Conservation (phyloP, 495 filamentous ascomycete genomes). For the Penicillium odoratum region DNA sequence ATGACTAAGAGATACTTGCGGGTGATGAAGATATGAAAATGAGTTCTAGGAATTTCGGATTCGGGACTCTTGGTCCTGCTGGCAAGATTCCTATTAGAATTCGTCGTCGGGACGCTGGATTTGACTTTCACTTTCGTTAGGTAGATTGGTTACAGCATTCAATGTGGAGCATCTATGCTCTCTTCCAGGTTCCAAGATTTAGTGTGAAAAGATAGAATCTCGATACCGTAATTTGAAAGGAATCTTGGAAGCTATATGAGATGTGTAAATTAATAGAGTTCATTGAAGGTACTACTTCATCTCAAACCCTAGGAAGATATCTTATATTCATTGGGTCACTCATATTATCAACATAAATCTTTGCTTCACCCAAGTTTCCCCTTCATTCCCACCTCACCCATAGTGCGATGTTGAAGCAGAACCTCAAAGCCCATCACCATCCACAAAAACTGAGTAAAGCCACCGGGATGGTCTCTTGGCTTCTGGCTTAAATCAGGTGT, state of each 20-base stretch:
- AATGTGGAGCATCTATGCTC: no score
- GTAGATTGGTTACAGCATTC: no score
- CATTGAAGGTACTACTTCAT: no score
- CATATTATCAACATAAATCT: background rate
- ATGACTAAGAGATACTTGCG: background rate
- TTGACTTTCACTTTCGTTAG: no score
- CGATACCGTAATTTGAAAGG: no score
- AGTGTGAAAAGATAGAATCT: no score
- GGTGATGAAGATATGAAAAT: background rate
- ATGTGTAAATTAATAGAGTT: no score
- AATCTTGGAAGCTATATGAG: no score
- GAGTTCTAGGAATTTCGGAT: background rate
- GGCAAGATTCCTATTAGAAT: background rate
- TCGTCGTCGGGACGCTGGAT: background rate
- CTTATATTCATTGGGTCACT: background rate
- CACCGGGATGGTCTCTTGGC: background rate
- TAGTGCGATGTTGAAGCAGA: slow-evolving; percentile 2
- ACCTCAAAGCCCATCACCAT: slow-evolving; percentile 5
- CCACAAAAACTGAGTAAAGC: slow-evolving; percentile 1
- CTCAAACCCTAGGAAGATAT: background rate
- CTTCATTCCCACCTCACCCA: background rate
- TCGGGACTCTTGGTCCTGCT: background rate
- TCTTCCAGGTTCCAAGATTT: no score
- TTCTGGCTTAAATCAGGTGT: background rate
- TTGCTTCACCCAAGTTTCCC: background rate